A percentile compares a stretch with the other conserved stretches of the same genome.
These are phyloP conservation scores for Globisporangium cederbergense DNA, from an alignment of 352 stramenopile species.

Conservation along the genomic window DNA sequence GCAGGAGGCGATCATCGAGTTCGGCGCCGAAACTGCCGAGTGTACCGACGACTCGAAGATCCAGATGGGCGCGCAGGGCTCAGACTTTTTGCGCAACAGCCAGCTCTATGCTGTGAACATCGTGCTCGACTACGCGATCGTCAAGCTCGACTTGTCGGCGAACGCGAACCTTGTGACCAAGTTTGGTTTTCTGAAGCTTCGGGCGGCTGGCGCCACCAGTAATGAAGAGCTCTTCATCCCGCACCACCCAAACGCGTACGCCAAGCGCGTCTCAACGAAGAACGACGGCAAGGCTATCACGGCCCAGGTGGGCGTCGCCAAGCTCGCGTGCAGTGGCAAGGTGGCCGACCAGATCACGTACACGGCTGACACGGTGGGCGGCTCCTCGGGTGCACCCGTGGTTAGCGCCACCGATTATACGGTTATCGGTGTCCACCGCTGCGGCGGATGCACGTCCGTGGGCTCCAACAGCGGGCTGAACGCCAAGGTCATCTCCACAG, in stretches of 20 bases:
- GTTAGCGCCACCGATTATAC: constrained; percentile 15
- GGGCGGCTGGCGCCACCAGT: neutral
- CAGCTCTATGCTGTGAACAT: constrained; percentile 24
- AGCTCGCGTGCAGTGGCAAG: constrained; percentile 14
- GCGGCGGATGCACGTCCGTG: constrained; percentile 13
- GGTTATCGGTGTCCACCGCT: constrained; percentile 14
- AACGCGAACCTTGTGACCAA: constrained; percentile 14
- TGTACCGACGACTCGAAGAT: constrained; percentile 22
- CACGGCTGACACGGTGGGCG: constrained; percentile 19
- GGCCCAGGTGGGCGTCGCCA: constrained; percentile 5
- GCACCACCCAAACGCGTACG: constrained; percentile 22
- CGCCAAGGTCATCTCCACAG: constrained; percentile 13
- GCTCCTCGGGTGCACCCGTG: constrained; percentile 23
- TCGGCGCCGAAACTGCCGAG: constrained; percentile 22
- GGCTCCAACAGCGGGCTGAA: constrained; percentile 20
- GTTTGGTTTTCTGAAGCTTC: constrained; percentile 23
- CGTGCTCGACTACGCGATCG: constrained; percentile 25
- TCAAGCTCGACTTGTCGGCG: constrained; percentile 19
- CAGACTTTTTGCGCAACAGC: constrained; percentile 20
- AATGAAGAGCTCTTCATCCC: constrained; percentile 26
- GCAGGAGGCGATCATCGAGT: constrained; percentile 19
- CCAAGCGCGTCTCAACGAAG: constrained; percentile 17
- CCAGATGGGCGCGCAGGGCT: constrained; percentile 20
- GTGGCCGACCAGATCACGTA: constrained; percentile 23
- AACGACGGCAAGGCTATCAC: constrained; percentile 15